Base-by-base conservation (phyloP, 305 asterid species). In the Lippia alba region DNA sequence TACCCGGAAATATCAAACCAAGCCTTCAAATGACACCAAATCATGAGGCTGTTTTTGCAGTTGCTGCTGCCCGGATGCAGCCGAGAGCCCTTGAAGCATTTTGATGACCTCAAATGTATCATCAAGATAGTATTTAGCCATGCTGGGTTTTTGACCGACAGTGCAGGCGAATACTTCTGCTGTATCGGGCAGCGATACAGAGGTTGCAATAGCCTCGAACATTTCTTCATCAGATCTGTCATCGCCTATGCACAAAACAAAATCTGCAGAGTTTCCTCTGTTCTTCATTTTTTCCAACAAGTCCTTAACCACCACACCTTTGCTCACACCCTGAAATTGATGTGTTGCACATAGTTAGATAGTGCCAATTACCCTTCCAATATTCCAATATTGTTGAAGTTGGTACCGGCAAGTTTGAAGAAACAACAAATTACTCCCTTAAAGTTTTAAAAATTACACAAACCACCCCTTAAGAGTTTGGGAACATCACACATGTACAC, bases 171-270 rank as follows among this genome's bases (percentile, higher is more conserved):
- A 91, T 2, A 91, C 88, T 70, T 84, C 82, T 0, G 92, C 84
- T 0, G 72, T 76, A 8, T 76, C 87, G 0, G 86, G 88, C 67
- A 89, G 67, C 2, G 81, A 61, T 6, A 80, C 83, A 2, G 83
- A 80, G 53, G 78, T 84, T 12, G 90, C 82, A 40, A 91, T 81
- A 34, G 89, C 85, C 81, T 86, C 97, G 7, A 91, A 89, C 97
- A 91, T 91, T 79, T 91, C 96, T 68, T 91, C 96, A 3, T 91
- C 97, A 0, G 97, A 91, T 72, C 96, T 78, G 58, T 87, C 97
- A 8, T 91, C 95, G 1, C 97, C 96, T 18, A 91, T 67, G 85
- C 97, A 91, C 79, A 91, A 53, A 17, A 91, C 84, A 12, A 87
- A 89, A 69, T 91, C 94, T 0, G 90, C 85, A 0, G 79, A 66